phyloP scores from a whole-genome alignment of 2,329 filamentous ascomycete genomes.

The Cladosporium cucumerinum region DNA sequence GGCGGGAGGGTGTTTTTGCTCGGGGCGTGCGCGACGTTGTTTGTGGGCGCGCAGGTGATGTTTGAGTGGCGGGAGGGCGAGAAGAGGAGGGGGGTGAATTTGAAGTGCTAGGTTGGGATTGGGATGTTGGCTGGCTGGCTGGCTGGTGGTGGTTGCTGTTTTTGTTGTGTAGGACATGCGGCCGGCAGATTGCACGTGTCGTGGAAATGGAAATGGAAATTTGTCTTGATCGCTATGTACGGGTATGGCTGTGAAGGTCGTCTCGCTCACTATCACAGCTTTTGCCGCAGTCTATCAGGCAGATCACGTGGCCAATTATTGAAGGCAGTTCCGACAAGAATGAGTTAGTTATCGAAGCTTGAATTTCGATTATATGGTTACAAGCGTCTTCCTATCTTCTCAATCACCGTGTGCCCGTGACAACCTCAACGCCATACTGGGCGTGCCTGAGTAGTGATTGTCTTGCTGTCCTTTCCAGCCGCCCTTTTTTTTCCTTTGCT shows the following conservation, averaged over 20 bases:
- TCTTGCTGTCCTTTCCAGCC: not conserved
- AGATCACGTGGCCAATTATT: not conserved
- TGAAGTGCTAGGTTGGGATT: constrained; percentile 65
- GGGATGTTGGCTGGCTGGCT: no score
- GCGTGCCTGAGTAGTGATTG: not conserved
- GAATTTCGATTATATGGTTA: not conserved
- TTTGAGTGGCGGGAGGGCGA: constrained; percentile 90
- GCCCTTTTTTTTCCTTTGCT: not conserved
- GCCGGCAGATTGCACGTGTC: not conserved
- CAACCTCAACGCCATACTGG: not conserved
- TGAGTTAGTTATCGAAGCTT: not conserved
- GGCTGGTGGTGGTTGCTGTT: no score
- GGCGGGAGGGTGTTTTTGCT: constrained; percentile 71
- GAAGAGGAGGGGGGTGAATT: constrained; percentile 71
- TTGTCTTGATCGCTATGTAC: no score
- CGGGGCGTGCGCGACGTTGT: constrained; percentile 69
- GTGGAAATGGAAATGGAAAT: not conserved
- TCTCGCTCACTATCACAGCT: not conserved
- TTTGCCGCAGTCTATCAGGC: not conserved
- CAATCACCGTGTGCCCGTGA: not conserved
- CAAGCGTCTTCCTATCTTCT: not conserved
- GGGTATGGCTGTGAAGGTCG: no score
- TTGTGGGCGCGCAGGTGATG: constrained; percentile 88
- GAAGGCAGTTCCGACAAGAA: not conserved
- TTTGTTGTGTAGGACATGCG: not conserved